Evolutionary conservation across 371 early-diverging fungal genomes (phyloP), one percentile per base, ranked within the genome.

Genomic region (Capillidium rhysosporum): DNA sequence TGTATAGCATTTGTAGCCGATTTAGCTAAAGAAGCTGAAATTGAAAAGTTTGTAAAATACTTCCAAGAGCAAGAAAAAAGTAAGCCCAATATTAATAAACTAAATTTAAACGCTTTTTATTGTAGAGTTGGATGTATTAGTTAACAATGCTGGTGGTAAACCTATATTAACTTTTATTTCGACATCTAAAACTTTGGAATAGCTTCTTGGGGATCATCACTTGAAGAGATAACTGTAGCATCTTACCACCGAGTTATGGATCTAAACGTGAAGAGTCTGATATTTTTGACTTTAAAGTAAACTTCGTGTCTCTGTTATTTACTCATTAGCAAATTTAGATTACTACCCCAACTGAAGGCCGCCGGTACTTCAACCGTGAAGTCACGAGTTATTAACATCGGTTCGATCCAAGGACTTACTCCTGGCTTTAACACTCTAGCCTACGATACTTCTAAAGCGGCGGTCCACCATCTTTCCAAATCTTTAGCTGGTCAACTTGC

Each of bases 221-320:
- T 83, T 2, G 79, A 72, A 38, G 21, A 46, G 28, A 10, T 59
- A 16, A 14, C n/a, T 1, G 24, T 24, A 12, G 28, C 25, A 5
- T 38, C 31, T 18, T 48, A 49, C 21, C 23, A 52, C 20, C 24
- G 45, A 30, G 75, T 88, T 40, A 75, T 95, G 76, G 86, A 82
- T 46, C 69, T 95, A 44, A 93, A 94, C 62, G 71, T 92, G 23
- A 87, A 84, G 67, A 71, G 81, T 31, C 67, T 86, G 43, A 93
- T 91, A 56, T 79, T 76, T 12, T 70, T 92, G 55, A 88, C 87
- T 0, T 82, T 81, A 63, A 79, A 77, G 76, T 80, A 73, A 61
- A n/a, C 69, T 67, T 48, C 8, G 4, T 8, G 14, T 12, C 12
- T 20, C 28, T 26, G 9, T 20, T 8, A 26, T 18, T 48, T 18